Evolutionary conservation across 2,329 filamentous ascomycete species (phyloP).

Genomic region (Epicoccum sorghinum): DNA sequence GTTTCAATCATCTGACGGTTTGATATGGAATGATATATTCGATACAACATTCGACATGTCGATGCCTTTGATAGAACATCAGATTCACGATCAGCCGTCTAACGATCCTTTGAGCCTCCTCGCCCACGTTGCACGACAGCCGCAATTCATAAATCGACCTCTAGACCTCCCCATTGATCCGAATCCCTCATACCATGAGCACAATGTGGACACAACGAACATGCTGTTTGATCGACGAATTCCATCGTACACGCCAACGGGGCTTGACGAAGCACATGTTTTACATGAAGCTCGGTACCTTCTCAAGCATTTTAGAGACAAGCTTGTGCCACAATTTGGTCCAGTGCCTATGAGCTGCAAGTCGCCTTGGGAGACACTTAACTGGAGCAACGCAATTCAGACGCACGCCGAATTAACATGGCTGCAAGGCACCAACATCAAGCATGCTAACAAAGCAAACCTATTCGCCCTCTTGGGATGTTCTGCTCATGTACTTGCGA

Average conservation of each 20-base stretch:
- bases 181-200: not conserved
- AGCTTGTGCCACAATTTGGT: slow-evolving; percentile 20
- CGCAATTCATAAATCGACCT: not conserved
- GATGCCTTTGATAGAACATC: slow-evolving; percentile 10
- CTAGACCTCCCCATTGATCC: not conserved
- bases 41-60: slow-evolving; percentile 17
- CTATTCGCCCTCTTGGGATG: slow-evolving; percentile 21
- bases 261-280: slow-evolving; percentile 14
- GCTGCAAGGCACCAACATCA: slow-evolving; percentile 11
- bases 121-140: slow-evolving; percentile 14
- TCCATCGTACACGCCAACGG: slow-evolving; percentile 7
- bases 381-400: slow-evolving; percentile 18
- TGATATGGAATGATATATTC: slow-evolving; percentile 21
- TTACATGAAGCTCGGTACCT: slow-evolving; percentile 17
- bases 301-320: slow-evolving; percentile 21
- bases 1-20: slow-evolving; percentile 14
- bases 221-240: slow-evolving; percentile 5
- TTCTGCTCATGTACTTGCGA: slow-evolving; percentile 15
- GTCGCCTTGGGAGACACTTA: slow-evolving; percentile 26
- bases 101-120: slow-evolving; percentile 11
- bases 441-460: slow-evolving; percentile 22
- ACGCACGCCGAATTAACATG: slow-evolving; percentile 23
- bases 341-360: slow-evolving; percentile 19
- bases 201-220: not conserved
- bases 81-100: slow-evolving; percentile 6